Percentiles rank a stretch among this genome's conserved stretches.
These are phyloP conservation scores for Collybiopsis luxurians DNA, from an alignment of 768 basidiomycete genomes.

Conservation along the genomic window DNA sequence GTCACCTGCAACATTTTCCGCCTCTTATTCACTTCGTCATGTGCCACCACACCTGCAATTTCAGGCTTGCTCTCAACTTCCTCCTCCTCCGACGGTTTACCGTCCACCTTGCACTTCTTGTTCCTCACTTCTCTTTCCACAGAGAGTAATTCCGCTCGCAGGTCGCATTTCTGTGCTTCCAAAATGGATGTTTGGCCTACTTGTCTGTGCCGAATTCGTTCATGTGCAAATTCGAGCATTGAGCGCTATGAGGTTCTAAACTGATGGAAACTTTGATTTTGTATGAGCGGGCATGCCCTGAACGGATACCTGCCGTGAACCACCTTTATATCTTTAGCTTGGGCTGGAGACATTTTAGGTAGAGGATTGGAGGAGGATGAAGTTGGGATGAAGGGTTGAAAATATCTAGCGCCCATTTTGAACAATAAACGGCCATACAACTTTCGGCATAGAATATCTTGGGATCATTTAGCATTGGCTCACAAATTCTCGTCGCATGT, in stretches of 20 bases:
- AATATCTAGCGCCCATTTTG: not conserved
- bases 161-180: slow-evolving; percentile 78
- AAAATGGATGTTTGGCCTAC: slow-evolving; percentile 81
- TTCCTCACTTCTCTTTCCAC: slow-evolving; percentile 88
- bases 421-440: too few species aligned
- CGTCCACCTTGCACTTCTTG: slow-evolving; percentile 91
- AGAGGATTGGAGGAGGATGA: not conserved
- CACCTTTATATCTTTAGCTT: slow-evolving; percentile 91
- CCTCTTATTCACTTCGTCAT: slow-evolving; percentile 75
- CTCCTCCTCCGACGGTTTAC: slow-evolving; percentile 25
- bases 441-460: too few species aligned
- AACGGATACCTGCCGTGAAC: slow-evolving; percentile 89
- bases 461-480: slow-evolving; percentile 9
- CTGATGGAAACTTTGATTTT: slow-evolving; percentile 94
- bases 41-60: slow-evolving; percentile 42
- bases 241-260: too few species aligned
- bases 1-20: slow-evolving; percentile 87
- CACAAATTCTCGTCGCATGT: slow-evolving; percentile 11
- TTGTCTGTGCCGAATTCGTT: slow-evolving; percentile 48
- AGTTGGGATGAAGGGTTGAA: not conserved
- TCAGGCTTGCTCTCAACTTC: slow-evolving; percentile 35
- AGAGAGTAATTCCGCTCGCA: slow-evolving; percentile 75
- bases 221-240: too few species aligned
- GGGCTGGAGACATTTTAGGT: slow-evolving; percentile 84
- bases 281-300: slow-evolving; percentile 95